Percentiles rank a stretch among this genome's conserved stretches.
phyloP scores from a whole-genome alignment of 805 yeast genomes.

The Candida coleopterorum region DNA sequence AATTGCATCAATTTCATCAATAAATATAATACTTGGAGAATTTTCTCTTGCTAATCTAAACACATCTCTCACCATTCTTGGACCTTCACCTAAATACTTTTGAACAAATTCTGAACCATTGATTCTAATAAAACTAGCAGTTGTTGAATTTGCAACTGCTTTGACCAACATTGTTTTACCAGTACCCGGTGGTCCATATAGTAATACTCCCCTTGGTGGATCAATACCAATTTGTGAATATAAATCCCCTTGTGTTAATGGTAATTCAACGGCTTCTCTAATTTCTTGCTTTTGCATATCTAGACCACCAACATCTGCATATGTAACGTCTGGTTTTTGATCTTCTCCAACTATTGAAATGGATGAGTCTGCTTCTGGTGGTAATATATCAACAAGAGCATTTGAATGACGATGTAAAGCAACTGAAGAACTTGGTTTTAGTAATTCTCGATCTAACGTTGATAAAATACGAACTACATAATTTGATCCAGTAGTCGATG shows the following conservation, averaged over 20 bases:
- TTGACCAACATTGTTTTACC: slow-evolving; percentile 99
- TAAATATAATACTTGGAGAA: slow-evolving; percentile 93
- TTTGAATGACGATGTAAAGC: slow-evolving; percentile 98
- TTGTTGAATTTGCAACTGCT: slow-evolving; percentile 95
- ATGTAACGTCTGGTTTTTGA: slow-evolving; percentile 88
- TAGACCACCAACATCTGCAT: slow-evolving; percentile 97
- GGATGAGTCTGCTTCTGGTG: slow-evolving; percentile 97
- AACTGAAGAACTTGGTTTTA: slow-evolving; percentile 92
- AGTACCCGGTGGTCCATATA: slow-evolving; percentile 99
- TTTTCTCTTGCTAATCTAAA: slow-evolving; percentile 96
- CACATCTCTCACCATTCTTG: slow-evolving; percentile 98
- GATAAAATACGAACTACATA: slow-evolving; percentile 94
- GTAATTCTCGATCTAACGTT: slow-evolving; percentile 88
- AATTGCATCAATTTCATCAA: slow-evolving; percentile 98
- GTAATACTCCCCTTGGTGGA: slow-evolving; percentile 95
- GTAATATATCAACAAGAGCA: slow-evolving; percentile 93
- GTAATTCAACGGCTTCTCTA: slow-evolving; percentile 96
- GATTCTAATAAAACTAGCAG: slow-evolving; percentile 93
- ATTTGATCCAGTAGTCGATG: slow-evolving; percentile 96
- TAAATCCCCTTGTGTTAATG: slow-evolving; percentile 90
- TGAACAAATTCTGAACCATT: slow-evolving; percentile 98
- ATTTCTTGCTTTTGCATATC: slow-evolving; percentile 99
- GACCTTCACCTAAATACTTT: slow-evolving; percentile 98
- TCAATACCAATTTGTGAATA: slow-evolving; percentile 98
- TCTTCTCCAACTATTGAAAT: slow-evolving; percentile 92